Base-by-base conservation (phyloP, 495 filamentous ascomycete genomes). In the Neurospora intermedia region DNA sequence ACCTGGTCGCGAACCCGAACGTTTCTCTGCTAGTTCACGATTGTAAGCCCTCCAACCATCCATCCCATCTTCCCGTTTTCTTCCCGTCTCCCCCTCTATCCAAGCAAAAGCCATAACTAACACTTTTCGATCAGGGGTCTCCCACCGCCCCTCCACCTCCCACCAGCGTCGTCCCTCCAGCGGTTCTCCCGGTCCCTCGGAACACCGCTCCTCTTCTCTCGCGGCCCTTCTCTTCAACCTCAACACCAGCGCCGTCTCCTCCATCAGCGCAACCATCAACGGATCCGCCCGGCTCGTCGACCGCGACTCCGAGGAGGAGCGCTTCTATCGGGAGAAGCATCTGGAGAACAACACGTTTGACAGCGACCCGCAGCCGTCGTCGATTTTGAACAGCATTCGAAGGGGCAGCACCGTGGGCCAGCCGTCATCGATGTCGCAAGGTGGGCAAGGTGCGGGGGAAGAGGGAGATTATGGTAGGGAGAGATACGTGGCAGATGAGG, bases 11-110 rank as follows among this genome's bases (percentile, higher is more conserved):
- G 43, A 99, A 99, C 81, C 96, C 95, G 1, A 92, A 91, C 75
- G 94, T 99, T 71, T 94, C 92, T 2, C 83, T 99, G n/a, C 89
- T 98, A 38, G 96, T 98, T 15, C 96, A 99, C 83, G 96, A 99
- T 82, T 99, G 95, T 86, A 75, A 72, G 18, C n/a, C n/a, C n/a
- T 6, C 6, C 8, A 46, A 20, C 9, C 45, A 20, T 20, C 16
- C 43, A 18, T 7, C 18, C 48, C 35, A 45, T 48, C 11, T 62
- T 62, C 42, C 42, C 42, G 6, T 38, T 38, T 4, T 2, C 13
- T 43, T 42, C 16, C 13, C 13, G 13, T 16, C 15, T 16, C 41
- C 41, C 41, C 41, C 4, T 16, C 40, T 11, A 41, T 41, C 40
- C 40, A 15, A 43, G 11, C 41, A 15, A 43, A 15, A 43, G 10